Evolutionary conservation across 2,329 filamentous ascomycete species (phyloP).

Genomic region (Knufia petricola): DNA sequence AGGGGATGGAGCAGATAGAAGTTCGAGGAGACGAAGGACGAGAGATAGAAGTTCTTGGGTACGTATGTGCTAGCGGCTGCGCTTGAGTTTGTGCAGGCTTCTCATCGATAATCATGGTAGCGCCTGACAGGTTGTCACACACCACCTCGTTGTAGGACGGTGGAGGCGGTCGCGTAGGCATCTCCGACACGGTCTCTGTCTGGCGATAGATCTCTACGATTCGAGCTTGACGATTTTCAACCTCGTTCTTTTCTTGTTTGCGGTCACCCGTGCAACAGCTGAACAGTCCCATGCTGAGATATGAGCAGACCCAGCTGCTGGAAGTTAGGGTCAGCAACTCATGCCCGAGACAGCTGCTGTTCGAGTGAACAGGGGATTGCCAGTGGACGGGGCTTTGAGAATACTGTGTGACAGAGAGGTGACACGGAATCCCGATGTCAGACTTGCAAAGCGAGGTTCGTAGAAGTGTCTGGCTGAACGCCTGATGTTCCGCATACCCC

Average conservation of each 20-base stretch:
- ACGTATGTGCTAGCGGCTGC: constrained; percentile 2
- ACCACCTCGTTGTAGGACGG: constrained; percentile 14
- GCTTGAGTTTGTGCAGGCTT: constrained; percentile 5
- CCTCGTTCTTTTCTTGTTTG: constrained; percentile 8
- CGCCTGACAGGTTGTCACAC: constrained; percentile 3
- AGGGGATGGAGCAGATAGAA: constrained; percentile 19
- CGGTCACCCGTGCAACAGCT: constrained; percentile 3
- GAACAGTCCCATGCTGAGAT: constrained; percentile 2
- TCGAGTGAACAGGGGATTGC: too few species aligned
- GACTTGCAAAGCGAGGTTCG: too few species aligned
- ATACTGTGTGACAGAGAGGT: too few species aligned
- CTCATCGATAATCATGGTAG: constrained; percentile 12
- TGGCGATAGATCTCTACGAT: constrained; percentile 13
- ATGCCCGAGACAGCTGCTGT: neutral
- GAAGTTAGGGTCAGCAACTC: neutral
- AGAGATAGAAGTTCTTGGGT: neutral
- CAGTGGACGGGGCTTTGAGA: too few species aligned
- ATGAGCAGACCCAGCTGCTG: neutral
- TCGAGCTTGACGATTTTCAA: constrained; percentile 15
- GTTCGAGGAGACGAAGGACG: constrained; percentile 16
- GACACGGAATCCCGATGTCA: too few species aligned
- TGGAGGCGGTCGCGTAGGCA: constrained; percentile 11
- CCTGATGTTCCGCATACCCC: too few species aligned
- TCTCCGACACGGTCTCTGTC: neutral
- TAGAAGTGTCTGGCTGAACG: too few species aligned